phyloP scores from a whole-genome alignment of 1,139 yeast genomes.

The Yamadazyma buinensis region DNA sequence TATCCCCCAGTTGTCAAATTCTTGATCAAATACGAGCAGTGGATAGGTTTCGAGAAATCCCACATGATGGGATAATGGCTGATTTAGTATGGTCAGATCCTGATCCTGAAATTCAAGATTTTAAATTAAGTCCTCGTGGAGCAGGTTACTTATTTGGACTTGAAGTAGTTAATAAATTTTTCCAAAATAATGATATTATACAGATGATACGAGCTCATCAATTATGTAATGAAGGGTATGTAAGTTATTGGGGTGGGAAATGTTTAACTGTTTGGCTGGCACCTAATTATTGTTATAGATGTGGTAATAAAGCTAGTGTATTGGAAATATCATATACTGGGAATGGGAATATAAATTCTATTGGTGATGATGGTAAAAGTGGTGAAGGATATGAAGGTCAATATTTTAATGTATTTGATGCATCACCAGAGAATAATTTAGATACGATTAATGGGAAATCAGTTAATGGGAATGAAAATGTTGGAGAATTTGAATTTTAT shows the following conservation, averaged over 20 bases:
- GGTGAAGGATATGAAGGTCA: constrained; percentile 44
- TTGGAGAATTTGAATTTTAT: constrained; percentile 20
- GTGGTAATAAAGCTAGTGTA: constrained; percentile 95
- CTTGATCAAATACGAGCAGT: constrained; percentile 86
- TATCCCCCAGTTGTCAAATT: constrained; percentile 91
- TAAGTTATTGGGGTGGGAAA: constrained; percentile 83
- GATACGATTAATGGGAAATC: constrained; percentile 42
- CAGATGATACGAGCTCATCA: constrained; percentile 94
- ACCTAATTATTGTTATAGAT: constrained; percentile 93
- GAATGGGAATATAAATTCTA: constrained; percentile 19
- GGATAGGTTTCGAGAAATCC: constrained; percentile 89
- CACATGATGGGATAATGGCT: constrained; percentile 99
- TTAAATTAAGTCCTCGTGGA: constrained; percentile 89
- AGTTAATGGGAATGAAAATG: constrained; percentile 33
- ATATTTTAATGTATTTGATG: constrained; percentile 90
- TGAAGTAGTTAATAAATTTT: constrained; percentile 84
- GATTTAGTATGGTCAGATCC: constrained; percentile 99
- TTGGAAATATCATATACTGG: constrained; percentile 57
- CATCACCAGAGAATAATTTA: constrained; percentile 81
- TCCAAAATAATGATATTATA: constrained; percentile 70
- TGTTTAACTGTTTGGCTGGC: constrained; percentile 98
- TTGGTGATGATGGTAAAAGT: no score
- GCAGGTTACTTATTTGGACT: constrained; percentile 97
- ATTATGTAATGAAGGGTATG: constrained; percentile 93
- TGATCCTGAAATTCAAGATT: constrained; percentile 79